Evolutionary conservation across 371 early-diverging fungal species (phyloP), one percentile per base, ranked within the genome.

Genomic region (Haplosporangium sp.): DNA sequence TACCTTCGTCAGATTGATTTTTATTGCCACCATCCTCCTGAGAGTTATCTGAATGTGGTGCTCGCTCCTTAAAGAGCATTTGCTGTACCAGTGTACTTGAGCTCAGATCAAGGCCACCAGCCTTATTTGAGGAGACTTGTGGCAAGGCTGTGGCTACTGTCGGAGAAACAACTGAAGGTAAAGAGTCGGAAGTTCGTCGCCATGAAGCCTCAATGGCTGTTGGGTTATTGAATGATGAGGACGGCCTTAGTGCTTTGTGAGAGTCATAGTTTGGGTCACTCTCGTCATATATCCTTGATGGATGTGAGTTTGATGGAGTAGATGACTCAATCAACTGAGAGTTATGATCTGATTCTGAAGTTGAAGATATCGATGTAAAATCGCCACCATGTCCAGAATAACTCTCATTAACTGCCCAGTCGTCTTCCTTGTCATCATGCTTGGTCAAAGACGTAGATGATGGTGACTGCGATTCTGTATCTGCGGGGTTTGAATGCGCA

Each of bases 71-170:
- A 27, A 79, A 79, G 19, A 79, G 69, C 81, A 79, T 79, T 42
- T 79, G 81, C 39, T 79, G 81, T 9, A 79, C 81, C 7, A 79
- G 53, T 15, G 81, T 79, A 42, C 81, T 79, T 27, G 81, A 79
- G 42, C 81, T 79, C 65, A 79, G 38, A 48, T 79, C 81, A 17
- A 79, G 60, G n/a, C 74, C 67, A 0, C 81, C 81, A 1, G 81
- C 74, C 44, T 71, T 74, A 19, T 40, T 74, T 61, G 74, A 11
- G 0, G 67, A 42, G 0, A 55, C 6, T 15, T 62, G 17, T 2
- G 74, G 48, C 38, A 66, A n/a, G 40, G 48, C 34, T 8, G 71
- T 34, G 8, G 40, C 40, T 40, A 40, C 50, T 39, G 66, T 39
- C 5, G 53, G 39, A 6, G 38, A 27, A 11, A 58, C 10, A 5